Conservation (phyloP, 2,329 filamentous ascomycete species). For the Ophiosphaerella narmari region DNA sequence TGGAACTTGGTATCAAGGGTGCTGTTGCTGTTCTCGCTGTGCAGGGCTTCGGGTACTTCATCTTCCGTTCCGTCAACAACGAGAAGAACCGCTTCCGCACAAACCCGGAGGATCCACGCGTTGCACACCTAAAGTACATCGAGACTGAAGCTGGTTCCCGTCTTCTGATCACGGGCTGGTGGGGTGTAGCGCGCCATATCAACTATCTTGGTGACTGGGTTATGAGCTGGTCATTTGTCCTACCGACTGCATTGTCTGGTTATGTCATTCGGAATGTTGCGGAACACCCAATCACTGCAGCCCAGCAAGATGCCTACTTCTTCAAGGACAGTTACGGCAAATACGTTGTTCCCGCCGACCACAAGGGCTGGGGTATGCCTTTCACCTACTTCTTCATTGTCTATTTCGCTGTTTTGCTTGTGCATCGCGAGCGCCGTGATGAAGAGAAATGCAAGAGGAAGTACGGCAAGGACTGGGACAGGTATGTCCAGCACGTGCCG, state of each 20-base stretch:
- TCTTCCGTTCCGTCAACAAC: conserved; percentile 92
- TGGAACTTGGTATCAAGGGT: conserved; percentile 73
- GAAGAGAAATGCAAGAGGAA: conserved; percentile 90
- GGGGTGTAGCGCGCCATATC: conserved; percentile 89
- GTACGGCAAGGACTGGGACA: conserved; percentile 90
- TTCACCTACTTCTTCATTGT: conserved; percentile 94
- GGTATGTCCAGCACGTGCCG: conserved; percentile 80
- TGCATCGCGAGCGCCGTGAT: conserved; percentile 85
- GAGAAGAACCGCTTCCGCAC: conserved; percentile 95
- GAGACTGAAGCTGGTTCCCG: conserved; percentile 81
- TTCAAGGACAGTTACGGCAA: conserved; percentile 61
- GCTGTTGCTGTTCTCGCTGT: conserved; percentile 68
- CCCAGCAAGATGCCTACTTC: conserved; percentile 59
- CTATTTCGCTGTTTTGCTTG: conserved; percentile 84
- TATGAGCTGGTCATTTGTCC: conserved; percentile 86
- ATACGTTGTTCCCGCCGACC: conserved; percentile 71
- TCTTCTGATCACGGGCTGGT: conserved; percentile 86
- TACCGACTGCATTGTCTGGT: conserved; percentile 84
- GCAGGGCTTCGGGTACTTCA: conserved; percentile 76
- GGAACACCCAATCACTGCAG: conserved; percentile 37
- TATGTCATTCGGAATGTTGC: conserved; percentile 68
- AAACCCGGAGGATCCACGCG: conserved; percentile 77
- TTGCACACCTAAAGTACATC: conserved; percentile 83
- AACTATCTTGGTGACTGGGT: conserved; percentile 97
- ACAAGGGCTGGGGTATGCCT: conserved; percentile 81